Evolutionary conservation across 2,329 filamentous ascomycete genomes (phyloP).

Genomic region (Capronia epimyces): DNA sequence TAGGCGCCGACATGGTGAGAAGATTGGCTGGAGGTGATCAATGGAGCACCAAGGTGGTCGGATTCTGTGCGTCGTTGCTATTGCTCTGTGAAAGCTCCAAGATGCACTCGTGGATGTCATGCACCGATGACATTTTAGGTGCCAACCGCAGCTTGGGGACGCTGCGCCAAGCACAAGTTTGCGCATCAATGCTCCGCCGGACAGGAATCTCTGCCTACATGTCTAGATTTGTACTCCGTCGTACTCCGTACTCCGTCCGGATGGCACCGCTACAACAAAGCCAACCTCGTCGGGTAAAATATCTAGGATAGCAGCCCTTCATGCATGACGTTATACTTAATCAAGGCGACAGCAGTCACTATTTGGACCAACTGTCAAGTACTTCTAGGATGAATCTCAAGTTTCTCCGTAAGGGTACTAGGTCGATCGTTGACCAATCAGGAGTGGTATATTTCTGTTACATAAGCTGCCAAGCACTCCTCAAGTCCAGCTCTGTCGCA

Average conservation of each 20-base stretch:
- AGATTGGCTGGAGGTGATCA: neutral
- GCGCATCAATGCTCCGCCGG: neutral
- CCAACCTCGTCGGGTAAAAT: too few species aligned
- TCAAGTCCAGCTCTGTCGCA: conserved; percentile 6
- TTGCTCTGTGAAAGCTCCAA: neutral
- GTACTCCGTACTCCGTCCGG: too few species aligned
- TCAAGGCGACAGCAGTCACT: too few species aligned
- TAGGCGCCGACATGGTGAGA: conserved; percentile 29
- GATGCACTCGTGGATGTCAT: neutral
- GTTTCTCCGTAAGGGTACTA: too few species aligned
- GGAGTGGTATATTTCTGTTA: neutral
- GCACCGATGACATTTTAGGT: neutral
- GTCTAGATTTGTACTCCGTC: too few species aligned
- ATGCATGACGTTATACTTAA: too few species aligned
- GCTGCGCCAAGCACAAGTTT: neutral
- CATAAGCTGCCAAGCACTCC: neutral
- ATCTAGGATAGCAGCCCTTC: too few species aligned
- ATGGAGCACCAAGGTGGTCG: neutral
- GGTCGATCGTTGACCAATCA: neutral
- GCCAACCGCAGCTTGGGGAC: neutral
- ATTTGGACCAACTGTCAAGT: too few species aligned
- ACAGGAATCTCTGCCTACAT: neutral
- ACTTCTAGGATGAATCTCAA: too few species aligned
- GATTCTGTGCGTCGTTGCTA: neutral
- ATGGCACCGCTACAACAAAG: too few species aligned